A percentile compares a stretch with the other conserved stretches of the same genome.
Conservation (phyloP, 2,329 filamentous ascomycete genomes). For the Colletotrichum eleusines region DNA sequence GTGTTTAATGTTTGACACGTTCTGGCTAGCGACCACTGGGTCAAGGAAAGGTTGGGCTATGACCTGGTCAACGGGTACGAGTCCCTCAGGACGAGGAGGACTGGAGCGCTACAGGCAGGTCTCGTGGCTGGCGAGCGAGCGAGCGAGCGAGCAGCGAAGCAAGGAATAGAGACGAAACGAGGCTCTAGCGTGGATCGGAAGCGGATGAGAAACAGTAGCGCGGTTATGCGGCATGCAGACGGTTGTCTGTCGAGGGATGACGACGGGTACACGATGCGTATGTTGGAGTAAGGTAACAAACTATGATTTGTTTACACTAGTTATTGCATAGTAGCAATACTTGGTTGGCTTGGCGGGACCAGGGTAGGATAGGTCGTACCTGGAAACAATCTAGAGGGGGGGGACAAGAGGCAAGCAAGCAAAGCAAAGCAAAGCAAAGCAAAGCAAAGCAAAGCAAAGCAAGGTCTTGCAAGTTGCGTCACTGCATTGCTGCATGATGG, state of each 20-base stretch:
- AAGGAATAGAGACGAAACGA: constrained; percentile 28
- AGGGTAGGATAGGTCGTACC: not conserved
- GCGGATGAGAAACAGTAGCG: constrained; percentile 34
- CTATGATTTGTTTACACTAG: no score
- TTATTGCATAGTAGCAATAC: no score
- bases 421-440: no score
- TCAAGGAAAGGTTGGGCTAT: constrained; percentile 1
- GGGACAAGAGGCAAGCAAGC: not conserved
- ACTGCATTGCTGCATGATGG: not conserved
- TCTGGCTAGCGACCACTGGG: not conserved
- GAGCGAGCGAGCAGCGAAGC: not conserved
- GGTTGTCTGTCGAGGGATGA: constrained; percentile 15
- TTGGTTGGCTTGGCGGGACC: not conserved
- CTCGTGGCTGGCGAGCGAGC: constrained; percentile 8
- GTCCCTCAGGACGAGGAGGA: not conserved
- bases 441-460: no score
- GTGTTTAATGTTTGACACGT: constrained; percentile 2
- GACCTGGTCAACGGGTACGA: constrained; percentile 11
- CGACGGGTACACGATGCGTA: constrained; percentile 6
- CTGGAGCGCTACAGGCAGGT: not conserved
- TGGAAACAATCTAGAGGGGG: no score
- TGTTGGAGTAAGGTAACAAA: not conserved
- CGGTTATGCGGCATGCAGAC: constrained; percentile 35
- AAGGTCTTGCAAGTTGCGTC: constrained; percentile 8
- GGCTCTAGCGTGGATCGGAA: constrained; percentile 34